Conservation (phyloP, 2,329 filamentous ascomycete genomes). For the Cladophialophora psammophila region DNA sequence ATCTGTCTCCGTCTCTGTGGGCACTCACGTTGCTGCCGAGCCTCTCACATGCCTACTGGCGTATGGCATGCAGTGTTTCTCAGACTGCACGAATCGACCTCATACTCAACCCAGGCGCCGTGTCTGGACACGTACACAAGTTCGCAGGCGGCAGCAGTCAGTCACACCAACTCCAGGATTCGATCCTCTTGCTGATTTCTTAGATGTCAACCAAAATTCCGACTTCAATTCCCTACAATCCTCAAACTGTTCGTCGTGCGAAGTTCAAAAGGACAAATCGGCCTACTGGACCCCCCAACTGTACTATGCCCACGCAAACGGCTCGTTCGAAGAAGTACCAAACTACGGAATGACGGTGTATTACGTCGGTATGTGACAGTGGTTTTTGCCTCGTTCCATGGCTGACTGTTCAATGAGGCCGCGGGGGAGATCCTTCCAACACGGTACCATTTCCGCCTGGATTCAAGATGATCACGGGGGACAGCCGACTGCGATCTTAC, state of each 20-base stretch:
- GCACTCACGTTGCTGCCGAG: slow-evolving; percentile 26
- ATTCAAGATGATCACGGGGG: slow-evolving; percentile 84
- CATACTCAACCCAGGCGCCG: slow-evolving; percentile 67
- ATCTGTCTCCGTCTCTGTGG: slow-evolving; percentile 17
- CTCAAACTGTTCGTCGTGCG: slow-evolving; percentile 83
- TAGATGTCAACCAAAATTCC: slow-evolving; percentile 70
- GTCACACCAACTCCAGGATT: slow-evolving; percentile 46
- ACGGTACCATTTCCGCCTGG: slow-evolving; percentile 76
- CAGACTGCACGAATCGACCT: slow-evolving; percentile 72
- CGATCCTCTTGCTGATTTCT: slow-evolving; percentile 23
- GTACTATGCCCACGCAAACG: slow-evolving; percentile 76
- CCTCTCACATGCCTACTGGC: slow-evolving; percentile 73
- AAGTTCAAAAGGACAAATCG: slow-evolving; percentile 81
- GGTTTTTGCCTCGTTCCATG: slow-evolving; percentile 43
- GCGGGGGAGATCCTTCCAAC: slow-evolving; percentile 54
- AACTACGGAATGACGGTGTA: slow-evolving; percentile 58
- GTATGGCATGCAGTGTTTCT: slow-evolving; percentile 78
- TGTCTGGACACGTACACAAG: slow-evolving; percentile 73
- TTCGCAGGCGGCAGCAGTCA: slow-evolving; percentile 78
- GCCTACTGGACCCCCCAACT: slow-evolving; percentile 83
- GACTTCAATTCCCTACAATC: slow-evolving; percentile 64
- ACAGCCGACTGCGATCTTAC: slow-evolving; percentile 64
- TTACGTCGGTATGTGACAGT: slow-evolving; percentile 41
- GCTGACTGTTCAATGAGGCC: slow-evolving; percentile 44
- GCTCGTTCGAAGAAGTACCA: slow-evolving; percentile 46